Conservation (phyloP, 129 eudicot species). For the Lactuca sativa region DNA sequence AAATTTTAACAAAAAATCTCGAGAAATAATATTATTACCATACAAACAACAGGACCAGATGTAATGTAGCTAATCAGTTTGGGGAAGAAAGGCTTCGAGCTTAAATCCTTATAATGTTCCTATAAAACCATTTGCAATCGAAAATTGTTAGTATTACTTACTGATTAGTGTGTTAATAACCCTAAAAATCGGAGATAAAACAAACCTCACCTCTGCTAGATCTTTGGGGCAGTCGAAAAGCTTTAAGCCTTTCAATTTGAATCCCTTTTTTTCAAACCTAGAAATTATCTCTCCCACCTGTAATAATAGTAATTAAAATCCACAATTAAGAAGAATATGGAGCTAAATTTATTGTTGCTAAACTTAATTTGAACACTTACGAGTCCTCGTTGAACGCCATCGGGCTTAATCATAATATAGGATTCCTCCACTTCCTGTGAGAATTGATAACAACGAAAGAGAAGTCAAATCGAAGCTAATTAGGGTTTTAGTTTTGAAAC, state of each 20-base stretch:
- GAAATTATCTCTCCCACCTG: slow-evolving; percentile 97
- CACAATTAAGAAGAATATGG: background rate
- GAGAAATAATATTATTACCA: slow-evolving; percentile 52
- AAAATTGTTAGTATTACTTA: background rate
- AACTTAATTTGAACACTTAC: slow-evolving; percentile 42
- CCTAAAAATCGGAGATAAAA: slow-evolving; percentile 10
- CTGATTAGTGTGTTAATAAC: background rate
- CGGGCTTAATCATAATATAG: slow-evolving; percentile 97
- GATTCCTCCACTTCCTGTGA: slow-evolving; percentile 73
- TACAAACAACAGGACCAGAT: slow-evolving; percentile 97
- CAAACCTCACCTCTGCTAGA: slow-evolving; percentile 94
- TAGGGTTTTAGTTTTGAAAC: slow-evolving; percentile 6
- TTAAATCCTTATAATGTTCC: slow-evolving; percentile 96
- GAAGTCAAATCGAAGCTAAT: background rate
- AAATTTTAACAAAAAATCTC: background rate
- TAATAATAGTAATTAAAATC: slow-evolving; percentile 16
- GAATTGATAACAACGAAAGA: background rate
- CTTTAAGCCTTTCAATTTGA: slow-evolving; percentile 88
- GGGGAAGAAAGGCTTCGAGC: slow-evolving; percentile 86
- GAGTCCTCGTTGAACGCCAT: slow-evolving; percentile 97
- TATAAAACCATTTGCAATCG: slow-evolving; percentile 32
- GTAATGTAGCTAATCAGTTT: slow-evolving; percentile 79
- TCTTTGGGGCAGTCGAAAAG: slow-evolving; percentile 83
- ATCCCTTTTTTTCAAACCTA: slow-evolving; percentile 97
- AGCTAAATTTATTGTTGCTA: background rate